Conservation (phyloP, 768 basidiomycete species). For the Trametes sanguinea region DNA sequence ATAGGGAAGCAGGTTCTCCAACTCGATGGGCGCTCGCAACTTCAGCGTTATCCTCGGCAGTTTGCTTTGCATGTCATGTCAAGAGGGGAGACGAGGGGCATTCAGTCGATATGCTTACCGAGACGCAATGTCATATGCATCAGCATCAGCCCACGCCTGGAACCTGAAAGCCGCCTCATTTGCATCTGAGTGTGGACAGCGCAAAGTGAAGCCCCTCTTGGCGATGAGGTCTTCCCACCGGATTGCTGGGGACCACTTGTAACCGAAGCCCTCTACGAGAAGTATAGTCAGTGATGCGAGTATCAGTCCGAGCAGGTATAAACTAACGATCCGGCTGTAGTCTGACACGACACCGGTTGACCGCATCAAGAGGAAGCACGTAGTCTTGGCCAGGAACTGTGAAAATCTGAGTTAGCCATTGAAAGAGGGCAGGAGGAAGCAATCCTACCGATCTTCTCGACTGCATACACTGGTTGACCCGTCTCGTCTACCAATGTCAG, state of each 20-base stretch:
- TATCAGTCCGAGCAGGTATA: background rate
- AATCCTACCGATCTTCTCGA: constrained; percentile 76
- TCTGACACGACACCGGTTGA: constrained; percentile 76
- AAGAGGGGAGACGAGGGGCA: background rate
- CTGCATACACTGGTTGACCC: constrained; percentile 76
- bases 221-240: constrained; percentile 87
- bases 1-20: constrained; percentile 94
- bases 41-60: constrained; percentile 84
- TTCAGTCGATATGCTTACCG: constrained; percentile 46
- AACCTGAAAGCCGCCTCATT: constrained; percentile 91
- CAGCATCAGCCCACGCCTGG: constrained; percentile 86
- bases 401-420: background rate
- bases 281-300: background rate
- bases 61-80: constrained; percentile 48
- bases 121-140: constrained; percentile 53
- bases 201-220: constrained; percentile 70
- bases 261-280: constrained; percentile 88
- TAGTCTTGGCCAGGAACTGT: constrained; percentile 84
- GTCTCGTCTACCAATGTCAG: constrained; percentile 84
- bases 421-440: background rate
- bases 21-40: constrained; percentile 89
- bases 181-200: constrained; percentile 79
- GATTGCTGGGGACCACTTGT: constrained; percentile 87
- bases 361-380: constrained; percentile 87
- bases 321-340: constrained; percentile 90